Conservation (phyloP, 2,329 filamentous ascomycete genomes). For the Diaporthe citri region DNA sequence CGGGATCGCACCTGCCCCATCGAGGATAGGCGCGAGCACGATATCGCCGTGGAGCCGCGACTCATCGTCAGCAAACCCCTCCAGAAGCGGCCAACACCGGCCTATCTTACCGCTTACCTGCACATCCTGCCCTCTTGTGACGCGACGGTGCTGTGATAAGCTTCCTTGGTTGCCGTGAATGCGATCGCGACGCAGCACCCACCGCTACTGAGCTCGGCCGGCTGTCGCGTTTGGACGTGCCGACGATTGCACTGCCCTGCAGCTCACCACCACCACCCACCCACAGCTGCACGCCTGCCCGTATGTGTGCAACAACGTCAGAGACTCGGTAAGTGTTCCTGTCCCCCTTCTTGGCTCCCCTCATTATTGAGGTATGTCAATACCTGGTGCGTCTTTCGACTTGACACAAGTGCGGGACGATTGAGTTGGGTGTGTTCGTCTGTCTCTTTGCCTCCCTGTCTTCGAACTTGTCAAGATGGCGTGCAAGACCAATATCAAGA, state of each 20-base stretch:
- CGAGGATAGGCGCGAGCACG: slow-evolving; percentile 22
- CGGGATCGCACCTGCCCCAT: slow-evolving; percentile 14
- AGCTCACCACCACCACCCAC: slow-evolving; percentile 1
- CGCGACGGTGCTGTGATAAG: slow-evolving; percentile 15
- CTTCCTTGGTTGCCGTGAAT: slow-evolving; percentile 2
- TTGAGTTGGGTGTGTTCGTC: neutral
- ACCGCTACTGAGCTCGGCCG: slow-evolving; percentile 1
- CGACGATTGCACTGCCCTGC: neutral
- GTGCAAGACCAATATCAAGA: neutral
- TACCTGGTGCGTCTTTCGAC: neutral
- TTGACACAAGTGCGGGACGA: no score
- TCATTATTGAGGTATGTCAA: neutral
- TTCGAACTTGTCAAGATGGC: slow-evolving; percentile 17
- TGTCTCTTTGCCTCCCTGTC: neutral
- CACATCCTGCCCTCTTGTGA: slow-evolving; percentile 4
- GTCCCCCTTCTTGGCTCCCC: slow-evolving; percentile 18
- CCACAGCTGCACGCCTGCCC: neutral
- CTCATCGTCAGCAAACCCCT: neutral
- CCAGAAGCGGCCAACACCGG: slow-evolving; percentile 10
- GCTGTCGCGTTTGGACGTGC: neutral
- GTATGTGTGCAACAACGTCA: neutral
- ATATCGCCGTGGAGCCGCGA: neutral
- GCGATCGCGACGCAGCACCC: slow-evolving; percentile 4
- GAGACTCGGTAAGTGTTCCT: slow-evolving; percentile 20
- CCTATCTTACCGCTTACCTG: neutral